These are phyloP conservation scores for Boletellus sp. DNA, from an alignment of 768 basidiomycete species.

Conservation along the genomic window DNA sequence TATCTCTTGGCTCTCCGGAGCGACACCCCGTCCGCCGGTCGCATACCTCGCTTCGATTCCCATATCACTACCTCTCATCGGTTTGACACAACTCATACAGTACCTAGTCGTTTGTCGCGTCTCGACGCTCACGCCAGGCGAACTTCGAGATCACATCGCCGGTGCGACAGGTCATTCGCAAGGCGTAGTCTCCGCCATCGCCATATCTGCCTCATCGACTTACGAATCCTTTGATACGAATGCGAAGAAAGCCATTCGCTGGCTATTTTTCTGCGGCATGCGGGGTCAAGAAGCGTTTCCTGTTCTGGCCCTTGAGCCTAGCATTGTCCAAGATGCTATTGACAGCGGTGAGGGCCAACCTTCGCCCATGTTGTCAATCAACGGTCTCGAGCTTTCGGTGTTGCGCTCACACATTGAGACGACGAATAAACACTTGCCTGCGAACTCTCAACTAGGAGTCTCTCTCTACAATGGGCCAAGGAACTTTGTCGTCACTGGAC, in stretches of 20 bases:
- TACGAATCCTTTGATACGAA: conserved; percentile 74
- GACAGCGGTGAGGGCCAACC: conserved; percentile 93
- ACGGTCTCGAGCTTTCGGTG: conserved; percentile 71
- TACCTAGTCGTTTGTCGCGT: conserved; percentile 82
- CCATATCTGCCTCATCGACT: conserved; percentile 74
- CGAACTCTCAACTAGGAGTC: conserved; percentile 73
- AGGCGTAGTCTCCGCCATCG: conserved; percentile 92
- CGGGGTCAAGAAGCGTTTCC: conserved; percentile 96
- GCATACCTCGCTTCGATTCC: conserved; percentile 91
- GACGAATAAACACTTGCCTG: conserved; percentile 83
- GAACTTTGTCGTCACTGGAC: conserved; percentile 91
- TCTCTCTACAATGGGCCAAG: conserved; percentile 93
- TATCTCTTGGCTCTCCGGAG: conserved; percentile 76
- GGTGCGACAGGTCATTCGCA: conserved; percentile 98
- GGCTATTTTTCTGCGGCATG: conserved; percentile 91
- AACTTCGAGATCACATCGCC: conserved; percentile 69
- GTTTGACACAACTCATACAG: conserved; percentile 91
- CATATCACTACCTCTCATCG: conserved; percentile 92
- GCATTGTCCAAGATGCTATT: conserved; percentile 80
- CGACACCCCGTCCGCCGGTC: conserved; percentile 65
- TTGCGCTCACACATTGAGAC: conserved; percentile 78
- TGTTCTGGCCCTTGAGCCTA: conserved; percentile 81
- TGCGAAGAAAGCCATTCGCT: conserved; percentile 78
- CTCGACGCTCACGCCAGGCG: conserved; percentile 69
- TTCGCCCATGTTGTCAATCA: conserved; percentile 89